Conservation (phyloP, 2,329 filamentous ascomycete species). For the Teratosphaeria gauchensis region DNA sequence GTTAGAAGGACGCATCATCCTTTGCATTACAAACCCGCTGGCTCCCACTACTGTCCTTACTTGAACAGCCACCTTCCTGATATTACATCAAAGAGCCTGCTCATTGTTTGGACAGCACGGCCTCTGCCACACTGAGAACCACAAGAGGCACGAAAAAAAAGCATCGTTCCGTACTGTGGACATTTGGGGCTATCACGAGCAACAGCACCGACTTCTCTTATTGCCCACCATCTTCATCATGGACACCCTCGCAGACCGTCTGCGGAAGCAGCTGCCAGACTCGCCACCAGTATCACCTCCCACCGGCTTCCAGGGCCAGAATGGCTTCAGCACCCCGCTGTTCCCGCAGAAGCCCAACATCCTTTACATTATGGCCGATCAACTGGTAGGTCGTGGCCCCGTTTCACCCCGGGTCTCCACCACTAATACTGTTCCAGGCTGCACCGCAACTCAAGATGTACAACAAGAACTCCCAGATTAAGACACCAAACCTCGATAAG, state of each 20-base stretch:
- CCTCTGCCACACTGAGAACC: neutral
- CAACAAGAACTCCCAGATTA: conserved; percentile 78
- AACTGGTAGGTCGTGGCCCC: conserved; percentile 44
- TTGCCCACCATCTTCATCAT: neutral
- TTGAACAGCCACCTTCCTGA: neutral
- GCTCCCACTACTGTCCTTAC: neutral
- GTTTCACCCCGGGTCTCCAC: neutral
- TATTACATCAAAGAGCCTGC: neutral
- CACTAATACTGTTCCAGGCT: conserved; percentile 34
- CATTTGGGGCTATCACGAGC: neutral
- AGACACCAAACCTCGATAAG: conserved; percentile 80
- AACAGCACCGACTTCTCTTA: neutral
- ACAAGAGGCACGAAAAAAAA: neutral
- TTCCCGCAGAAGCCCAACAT: conserved; percentile 56
- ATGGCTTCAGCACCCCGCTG: conserved; percentile 30
- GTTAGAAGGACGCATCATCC: neutral
- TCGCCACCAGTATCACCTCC: conserved; percentile 29
- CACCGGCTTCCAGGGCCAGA: conserved; percentile 27
- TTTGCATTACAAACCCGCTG: neutral
- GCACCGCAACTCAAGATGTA: conserved; percentile 88
- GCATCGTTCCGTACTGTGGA: neutral
- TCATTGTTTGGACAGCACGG: neutral
- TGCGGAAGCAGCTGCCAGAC: conserved; percentile 19
- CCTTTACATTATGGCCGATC: conserved; percentile 93
- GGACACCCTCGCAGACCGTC: neutral